These are phyloP conservation scores for Diplodia mutila DNA, from an alignment of 2,329 filamentous ascomycete genomes.

Conservation along the genomic window DNA sequence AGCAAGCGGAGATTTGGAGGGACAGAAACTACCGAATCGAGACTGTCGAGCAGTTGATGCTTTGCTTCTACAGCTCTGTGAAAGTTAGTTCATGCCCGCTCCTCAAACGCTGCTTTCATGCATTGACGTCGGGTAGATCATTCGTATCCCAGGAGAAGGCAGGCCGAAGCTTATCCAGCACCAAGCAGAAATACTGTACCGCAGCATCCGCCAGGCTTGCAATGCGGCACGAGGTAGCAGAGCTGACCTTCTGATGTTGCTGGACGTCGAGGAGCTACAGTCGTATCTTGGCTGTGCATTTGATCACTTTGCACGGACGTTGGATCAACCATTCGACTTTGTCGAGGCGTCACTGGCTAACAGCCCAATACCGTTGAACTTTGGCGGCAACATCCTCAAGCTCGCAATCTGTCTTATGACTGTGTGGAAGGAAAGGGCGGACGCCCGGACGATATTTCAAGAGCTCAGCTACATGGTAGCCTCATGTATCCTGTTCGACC, in stretches of 20 bases:
- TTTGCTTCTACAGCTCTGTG: constrained; percentile 56
- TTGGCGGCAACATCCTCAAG: constrained; percentile 56
- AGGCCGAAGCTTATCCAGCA: constrained; percentile 54
- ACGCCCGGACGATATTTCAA: constrained; percentile 45
- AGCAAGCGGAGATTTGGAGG: neutral
- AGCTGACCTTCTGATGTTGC: constrained; percentile 52
- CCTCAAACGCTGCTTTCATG: constrained; percentile 4
- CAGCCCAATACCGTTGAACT: constrained; percentile 53
- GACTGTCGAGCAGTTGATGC: constrained; percentile 53
- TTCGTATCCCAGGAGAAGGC: constrained; percentile 53
- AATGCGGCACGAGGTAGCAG: constrained; percentile 46
- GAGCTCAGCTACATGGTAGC: constrained; percentile 56
- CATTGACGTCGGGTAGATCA: constrained; percentile 27
- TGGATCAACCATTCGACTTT: constrained; percentile 57
- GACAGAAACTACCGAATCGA: constrained; percentile 46
- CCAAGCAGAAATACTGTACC: constrained; percentile 53
- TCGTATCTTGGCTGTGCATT: constrained; percentile 55
- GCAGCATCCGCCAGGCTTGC: constrained; percentile 48
- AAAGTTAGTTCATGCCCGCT: constrained; percentile 29
- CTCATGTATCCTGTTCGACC: constrained; percentile 57
- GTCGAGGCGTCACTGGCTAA: constrained; percentile 51
- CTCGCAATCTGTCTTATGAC: constrained; percentile 49
- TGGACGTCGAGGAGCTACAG: constrained; percentile 52
- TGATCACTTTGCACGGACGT: constrained; percentile 52
- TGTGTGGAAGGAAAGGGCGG: constrained; percentile 29